A percentile compares a stretch with the other conserved stretches of the same genome.
phyloP scores from a whole-genome alignment of 2,329 filamentous ascomycete species.

The Cyanodermella asteris region DNA sequence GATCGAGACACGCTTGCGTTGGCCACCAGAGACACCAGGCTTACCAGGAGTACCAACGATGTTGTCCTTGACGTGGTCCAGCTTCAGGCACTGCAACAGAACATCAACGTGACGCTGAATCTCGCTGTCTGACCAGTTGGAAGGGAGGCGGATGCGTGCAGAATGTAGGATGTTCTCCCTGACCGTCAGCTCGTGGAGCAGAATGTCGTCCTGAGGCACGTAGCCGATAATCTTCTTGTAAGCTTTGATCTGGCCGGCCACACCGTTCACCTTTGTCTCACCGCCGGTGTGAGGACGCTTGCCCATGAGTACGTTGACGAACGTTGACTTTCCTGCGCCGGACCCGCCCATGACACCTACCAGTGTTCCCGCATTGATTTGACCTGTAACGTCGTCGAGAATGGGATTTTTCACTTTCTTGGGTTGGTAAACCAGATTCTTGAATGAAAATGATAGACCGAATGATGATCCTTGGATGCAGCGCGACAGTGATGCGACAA shows the following conservation, averaged over 20 bases:
- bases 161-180: constrained; percentile 40
- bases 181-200: constrained; percentile 37
- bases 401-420: constrained; percentile 24
- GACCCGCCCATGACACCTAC: constrained; percentile 41
- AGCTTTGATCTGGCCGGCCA: constrained; percentile 16
- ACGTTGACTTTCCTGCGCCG: constrained; percentile 23
- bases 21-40: constrained; percentile 33
- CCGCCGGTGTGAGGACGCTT: constrained; percentile 31
- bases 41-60: constrained; percentile 29
- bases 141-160: constrained; percentile 30
- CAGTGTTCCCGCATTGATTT: constrained; percentile 31
- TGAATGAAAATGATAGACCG: constrained; percentile 32
- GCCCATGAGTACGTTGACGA: constrained; percentile 31
- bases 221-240: constrained; percentile 31
- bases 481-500: constrained; percentile 31
- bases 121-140: constrained; percentile 27
- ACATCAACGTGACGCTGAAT: constrained; percentile 32
- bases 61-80: constrained; percentile 29
- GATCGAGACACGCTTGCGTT: constrained; percentile 35
- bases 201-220: constrained; percentile 39
- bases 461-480: constrained; percentile 29
- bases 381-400: constrained; percentile 31
- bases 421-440: constrained; percentile 27
- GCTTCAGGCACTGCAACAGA: constrained; percentile 31
- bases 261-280: constrained; percentile 30